A percentile compares a stretch with the other conserved stretches of the same genome.
Conservation (phyloP, 2,329 filamentous ascomycete species). For the Cladosporium velox region DNA sequence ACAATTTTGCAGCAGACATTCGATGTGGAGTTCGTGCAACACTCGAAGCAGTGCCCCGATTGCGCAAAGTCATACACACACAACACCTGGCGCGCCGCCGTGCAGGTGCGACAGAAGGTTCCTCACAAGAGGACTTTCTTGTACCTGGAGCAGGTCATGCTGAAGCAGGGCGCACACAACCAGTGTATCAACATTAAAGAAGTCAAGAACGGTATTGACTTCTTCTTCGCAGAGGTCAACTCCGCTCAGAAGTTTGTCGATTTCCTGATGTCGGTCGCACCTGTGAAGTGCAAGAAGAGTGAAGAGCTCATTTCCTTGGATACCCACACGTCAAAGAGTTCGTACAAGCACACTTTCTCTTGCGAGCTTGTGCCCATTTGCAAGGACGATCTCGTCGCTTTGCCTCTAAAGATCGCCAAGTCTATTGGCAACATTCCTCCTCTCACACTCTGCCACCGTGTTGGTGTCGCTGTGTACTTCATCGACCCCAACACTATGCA, state of each 20-base stretch:
- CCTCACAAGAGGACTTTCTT: constrained; percentile 87
- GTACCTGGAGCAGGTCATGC: constrained; percentile 87
- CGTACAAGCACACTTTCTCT: constrained; percentile 93
- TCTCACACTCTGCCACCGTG: constrained; percentile 78
- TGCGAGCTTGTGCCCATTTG: constrained; percentile 90
- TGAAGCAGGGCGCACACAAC: constrained; percentile 88
- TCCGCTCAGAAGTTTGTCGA: constrained; percentile 91
- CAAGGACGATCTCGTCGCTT: constrained; percentile 93
- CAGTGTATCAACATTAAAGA: constrained; percentile 99
- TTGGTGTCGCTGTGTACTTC: constrained; percentile 87
- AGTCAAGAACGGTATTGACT: constrained; percentile 92
- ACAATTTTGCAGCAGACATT: constrained; percentile 87
- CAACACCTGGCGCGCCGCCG: constrained; percentile 90
- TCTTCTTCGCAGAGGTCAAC: constrained; percentile 87
- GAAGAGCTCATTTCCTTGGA: constrained; percentile 93
- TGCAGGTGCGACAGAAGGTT: constrained; percentile 96
- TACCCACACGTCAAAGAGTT: constrained; percentile 83
- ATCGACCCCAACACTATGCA: constrained; percentile 90
- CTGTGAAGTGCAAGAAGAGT: constrained; percentile 78
- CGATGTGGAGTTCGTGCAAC: constrained; percentile 89
- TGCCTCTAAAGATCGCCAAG: constrained; percentile 87
- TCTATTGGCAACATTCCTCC: constrained; percentile 85
- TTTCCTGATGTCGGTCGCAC: constrained; percentile 79
- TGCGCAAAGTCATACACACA: constrained; percentile 95
- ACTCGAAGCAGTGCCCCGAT: constrained; percentile 90